Conservation (phyloP, 805 yeast genomes). For the Metschnikowia rubicola region DNA sequence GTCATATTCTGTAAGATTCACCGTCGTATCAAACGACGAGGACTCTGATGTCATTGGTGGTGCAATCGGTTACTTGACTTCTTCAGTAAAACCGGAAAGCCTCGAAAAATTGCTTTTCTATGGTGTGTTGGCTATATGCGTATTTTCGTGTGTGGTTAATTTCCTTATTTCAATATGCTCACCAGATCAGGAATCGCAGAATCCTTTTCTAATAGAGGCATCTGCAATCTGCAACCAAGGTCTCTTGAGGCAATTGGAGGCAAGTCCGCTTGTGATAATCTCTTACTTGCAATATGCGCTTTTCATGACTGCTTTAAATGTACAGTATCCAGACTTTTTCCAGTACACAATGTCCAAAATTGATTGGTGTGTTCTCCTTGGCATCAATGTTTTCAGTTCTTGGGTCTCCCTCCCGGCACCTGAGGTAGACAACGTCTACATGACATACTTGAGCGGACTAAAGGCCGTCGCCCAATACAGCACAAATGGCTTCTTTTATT, state of each 20-base stretch:
- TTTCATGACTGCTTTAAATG: slow-evolving; percentile 51
- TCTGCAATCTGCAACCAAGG: slow-evolving; percentile 59
- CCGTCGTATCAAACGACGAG: slow-evolving; percentile 39
- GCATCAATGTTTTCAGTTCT: slow-evolving; percentile 21
- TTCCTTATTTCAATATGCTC: slow-evolving; percentile 42
- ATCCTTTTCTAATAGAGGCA: slow-evolving; percentile 50
- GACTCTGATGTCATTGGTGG: slow-evolving; percentile 45
- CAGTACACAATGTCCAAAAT: slow-evolving; percentile 51
- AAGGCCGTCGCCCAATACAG: slow-evolving; percentile 33
- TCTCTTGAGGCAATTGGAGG: slow-evolving; percentile 53
- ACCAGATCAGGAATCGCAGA: slow-evolving; percentile 56
- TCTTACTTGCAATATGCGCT: slow-evolving; percentile 58
- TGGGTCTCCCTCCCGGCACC: slow-evolving; percentile 5
- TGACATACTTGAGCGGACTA: slow-evolving; percentile 41
- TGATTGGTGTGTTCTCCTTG: slow-evolving; percentile 56
- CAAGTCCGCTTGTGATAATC: slow-evolving; percentile 47
- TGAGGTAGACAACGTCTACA: slow-evolving; percentile 35
- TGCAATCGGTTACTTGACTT: slow-evolving; percentile 45
- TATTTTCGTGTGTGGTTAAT: slow-evolving; percentile 40
- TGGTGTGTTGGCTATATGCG: slow-evolving; percentile 37
- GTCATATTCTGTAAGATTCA: slow-evolving; percentile 40
- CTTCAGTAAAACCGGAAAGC: slow-evolving; percentile 28
- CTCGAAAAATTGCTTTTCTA: slow-evolving; percentile 35
- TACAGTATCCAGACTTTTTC: slow-evolving; percentile 60
- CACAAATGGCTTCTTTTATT: slow-evolving; percentile 20